These are phyloP conservation scores for Phytophthora citrophthora DNA, from an alignment of 352 stramenopile species.

Conservation along the genomic window DNA sequence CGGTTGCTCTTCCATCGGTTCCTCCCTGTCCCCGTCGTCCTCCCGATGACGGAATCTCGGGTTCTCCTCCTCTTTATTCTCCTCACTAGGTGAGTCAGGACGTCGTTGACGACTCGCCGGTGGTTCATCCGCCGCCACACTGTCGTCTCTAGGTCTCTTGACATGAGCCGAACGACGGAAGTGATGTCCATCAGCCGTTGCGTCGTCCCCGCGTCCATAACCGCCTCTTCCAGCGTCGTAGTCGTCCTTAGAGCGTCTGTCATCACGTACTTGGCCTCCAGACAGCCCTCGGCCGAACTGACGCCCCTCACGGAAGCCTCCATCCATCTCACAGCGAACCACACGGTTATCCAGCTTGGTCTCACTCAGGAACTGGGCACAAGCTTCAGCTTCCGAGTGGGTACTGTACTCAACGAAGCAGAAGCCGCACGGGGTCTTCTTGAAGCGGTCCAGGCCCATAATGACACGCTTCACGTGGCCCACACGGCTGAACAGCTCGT, in stretches of 20 bases:
- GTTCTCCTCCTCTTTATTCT: constrained; percentile 39
- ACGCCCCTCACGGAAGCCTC: too few species aligned
- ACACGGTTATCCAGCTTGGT: too few species aligned
- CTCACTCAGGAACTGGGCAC: too few species aligned
- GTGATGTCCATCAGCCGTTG: constrained; percentile 61
- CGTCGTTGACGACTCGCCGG: constrained; percentile 29
- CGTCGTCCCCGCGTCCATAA: constrained; percentile 73
- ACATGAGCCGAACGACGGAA: constrained; percentile 65
- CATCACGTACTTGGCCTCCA: constrained; percentile 85
- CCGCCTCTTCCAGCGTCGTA: constrained; percentile 83
- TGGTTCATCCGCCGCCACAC: constrained; percentile 48
- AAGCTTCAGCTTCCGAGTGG: too few species aligned
- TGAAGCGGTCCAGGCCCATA: too few species aligned
- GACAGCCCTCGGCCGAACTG: constrained; percentile 79
- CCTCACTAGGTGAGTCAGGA: constrained; percentile 16
- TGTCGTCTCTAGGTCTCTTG: constrained; percentile 72
- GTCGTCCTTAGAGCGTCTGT: constrained; percentile 85
- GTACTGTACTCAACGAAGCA: too few species aligned
- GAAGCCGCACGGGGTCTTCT: too few species aligned
- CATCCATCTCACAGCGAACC: too few species aligned
- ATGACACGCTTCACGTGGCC: too few species aligned
- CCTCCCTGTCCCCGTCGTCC: constrained; percentile 26
- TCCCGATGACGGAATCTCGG: constrained; percentile 34
- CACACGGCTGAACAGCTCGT: constrained; percentile 94
- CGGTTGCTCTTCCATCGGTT: constrained; percentile 17